Conservation (phyloP, 192 early-diverging fungal genomes). For the Glomus cerebriforme region DNA sequence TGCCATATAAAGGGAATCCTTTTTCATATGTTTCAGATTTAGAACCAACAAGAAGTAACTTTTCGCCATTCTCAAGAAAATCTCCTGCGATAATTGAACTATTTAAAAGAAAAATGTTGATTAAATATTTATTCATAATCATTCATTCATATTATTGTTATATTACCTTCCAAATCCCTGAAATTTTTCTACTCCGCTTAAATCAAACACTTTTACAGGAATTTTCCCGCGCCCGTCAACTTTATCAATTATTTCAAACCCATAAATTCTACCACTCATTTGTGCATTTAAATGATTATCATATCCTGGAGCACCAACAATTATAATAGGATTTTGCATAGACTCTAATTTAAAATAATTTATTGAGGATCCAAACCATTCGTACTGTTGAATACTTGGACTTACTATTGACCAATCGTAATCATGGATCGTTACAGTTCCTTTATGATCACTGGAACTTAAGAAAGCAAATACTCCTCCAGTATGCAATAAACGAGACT, state of each 20-base stretch:
- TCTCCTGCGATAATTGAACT: constrained; percentile 20
- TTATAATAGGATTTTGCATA: constrained; percentile 5
- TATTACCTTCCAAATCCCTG: constrained; percentile 45
- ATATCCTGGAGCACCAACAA: constrained; percentile 43
- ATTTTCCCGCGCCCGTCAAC: neutral
- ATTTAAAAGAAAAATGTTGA: constrained; percentile 10
- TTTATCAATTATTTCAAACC: constrained; percentile 29
- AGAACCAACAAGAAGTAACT: constrained; percentile 10
- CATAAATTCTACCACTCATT: constrained; percentile 40
- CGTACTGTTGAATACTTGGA: neutral
- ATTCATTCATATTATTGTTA: neutral
- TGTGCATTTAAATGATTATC: neutral
- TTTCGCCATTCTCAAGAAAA: constrained; percentile 7
- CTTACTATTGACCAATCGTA: neutral
- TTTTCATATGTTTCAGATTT: constrained; percentile 18
- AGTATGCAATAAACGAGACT: neutral
- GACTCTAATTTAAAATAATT: neutral
- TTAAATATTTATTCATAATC: neutral
- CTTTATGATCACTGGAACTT: constrained; percentile 11
- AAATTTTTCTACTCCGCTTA: constrained; percentile 39
- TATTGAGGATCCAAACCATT: constrained; percentile 17
- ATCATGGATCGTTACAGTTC: neutral
- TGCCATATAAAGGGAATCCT: constrained; percentile 9
- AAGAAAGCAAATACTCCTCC: constrained; percentile 1
- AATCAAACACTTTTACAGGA: constrained; percentile 25